Percentiles rank a stretch among this genome's conserved stretches.
phyloP scores from a whole-genome alignment of 208 protist genomes.

The Naegleria fowleri region DNA sequence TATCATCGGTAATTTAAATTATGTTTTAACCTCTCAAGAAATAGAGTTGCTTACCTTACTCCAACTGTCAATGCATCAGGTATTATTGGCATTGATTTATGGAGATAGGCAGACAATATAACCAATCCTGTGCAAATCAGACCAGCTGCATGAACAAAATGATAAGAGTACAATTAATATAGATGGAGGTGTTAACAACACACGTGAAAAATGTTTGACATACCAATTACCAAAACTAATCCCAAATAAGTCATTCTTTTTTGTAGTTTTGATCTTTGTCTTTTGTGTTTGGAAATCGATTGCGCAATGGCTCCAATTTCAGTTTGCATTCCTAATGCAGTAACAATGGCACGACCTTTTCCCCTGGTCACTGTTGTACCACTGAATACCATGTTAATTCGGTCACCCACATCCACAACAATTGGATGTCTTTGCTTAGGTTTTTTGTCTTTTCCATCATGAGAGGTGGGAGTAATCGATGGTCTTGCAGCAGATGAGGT shows the following conservation, averaged over 20 bases:
- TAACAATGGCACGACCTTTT: conserved; percentile 66
- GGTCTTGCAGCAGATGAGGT: too few species aligned
- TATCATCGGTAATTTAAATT: background rate
- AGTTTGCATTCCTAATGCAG: conserved; percentile 60
- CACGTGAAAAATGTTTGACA: background rate
- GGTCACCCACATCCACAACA: conserved; percentile 55
- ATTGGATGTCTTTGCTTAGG: background rate
- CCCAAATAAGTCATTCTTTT: conserved; percentile 73
- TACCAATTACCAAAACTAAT: conserved; percentile 56
- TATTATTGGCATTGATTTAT: conserved; percentile 59
- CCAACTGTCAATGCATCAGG: conserved; percentile 62
- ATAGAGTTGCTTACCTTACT: conserved; percentile 38
- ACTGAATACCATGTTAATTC: conserved; percentile 77
- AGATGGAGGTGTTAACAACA: too few species aligned
- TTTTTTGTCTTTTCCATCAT: too few species aligned
- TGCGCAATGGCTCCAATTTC: conserved; percentile 77
- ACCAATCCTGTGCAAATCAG: background rate
- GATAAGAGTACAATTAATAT: too few species aligned
- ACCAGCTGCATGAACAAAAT: background rate
- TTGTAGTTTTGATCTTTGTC: conserved; percentile 57
- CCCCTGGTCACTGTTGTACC: conserved; percentile 71
- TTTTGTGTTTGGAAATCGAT: conserved; percentile 47
- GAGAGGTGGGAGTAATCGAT: too few species aligned
- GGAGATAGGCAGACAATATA: conserved; percentile 50
- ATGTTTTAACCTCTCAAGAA: too few species aligned